These are phyloP conservation scores for Tubosaeta sp. DNA, from an alignment of 768 basidiomycete species.

Conservation along the genomic window DNA sequence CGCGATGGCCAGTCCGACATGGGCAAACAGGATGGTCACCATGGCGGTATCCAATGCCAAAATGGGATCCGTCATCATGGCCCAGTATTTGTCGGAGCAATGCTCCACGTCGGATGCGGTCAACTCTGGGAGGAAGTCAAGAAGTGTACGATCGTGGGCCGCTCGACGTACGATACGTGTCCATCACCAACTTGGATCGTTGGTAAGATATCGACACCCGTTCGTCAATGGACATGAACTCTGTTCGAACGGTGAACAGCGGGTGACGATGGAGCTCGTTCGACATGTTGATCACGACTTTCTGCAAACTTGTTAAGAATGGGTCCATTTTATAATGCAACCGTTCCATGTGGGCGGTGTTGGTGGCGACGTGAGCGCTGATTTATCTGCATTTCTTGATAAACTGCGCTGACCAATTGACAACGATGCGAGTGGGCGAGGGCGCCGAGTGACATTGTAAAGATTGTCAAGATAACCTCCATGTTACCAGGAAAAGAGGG, in stretches of 20 bases:
- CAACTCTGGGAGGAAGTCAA: constrained; percentile 17
- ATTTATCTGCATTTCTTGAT: background rate
- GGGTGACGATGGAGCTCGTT: constrained; percentile 30
- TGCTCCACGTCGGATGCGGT: constrained; percentile 45
- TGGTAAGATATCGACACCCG: constrained; percentile 49
- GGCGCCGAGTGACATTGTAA: too few relatives aligned
- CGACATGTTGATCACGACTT: constrained; percentile 4
- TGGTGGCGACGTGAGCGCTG: background rate
- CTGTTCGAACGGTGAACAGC: constrained; percentile 41
- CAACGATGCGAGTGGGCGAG: too few relatives aligned
- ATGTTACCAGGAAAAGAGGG: too few relatives aligned
- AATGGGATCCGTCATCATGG: constrained; percentile 51
- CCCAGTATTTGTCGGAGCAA: constrained; percentile 49
- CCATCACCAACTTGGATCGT: constrained; percentile 42
- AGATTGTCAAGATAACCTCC: too few relatives aligned
- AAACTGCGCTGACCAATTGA: too few relatives aligned
- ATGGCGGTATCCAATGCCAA: constrained; percentile 48
- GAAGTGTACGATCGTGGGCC: background rate
- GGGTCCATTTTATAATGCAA: background rate
- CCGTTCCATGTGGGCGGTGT: background rate
- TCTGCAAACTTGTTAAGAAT: background rate
- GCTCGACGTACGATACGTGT: constrained; percentile 41
- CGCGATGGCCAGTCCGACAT: constrained; percentile 49
- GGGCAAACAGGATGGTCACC: constrained; percentile 50
- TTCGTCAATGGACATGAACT: constrained; percentile 44